Evolutionary conservation across 441 rosid species (phyloP).

Genomic region (Raphanus hybrid): DNA sequence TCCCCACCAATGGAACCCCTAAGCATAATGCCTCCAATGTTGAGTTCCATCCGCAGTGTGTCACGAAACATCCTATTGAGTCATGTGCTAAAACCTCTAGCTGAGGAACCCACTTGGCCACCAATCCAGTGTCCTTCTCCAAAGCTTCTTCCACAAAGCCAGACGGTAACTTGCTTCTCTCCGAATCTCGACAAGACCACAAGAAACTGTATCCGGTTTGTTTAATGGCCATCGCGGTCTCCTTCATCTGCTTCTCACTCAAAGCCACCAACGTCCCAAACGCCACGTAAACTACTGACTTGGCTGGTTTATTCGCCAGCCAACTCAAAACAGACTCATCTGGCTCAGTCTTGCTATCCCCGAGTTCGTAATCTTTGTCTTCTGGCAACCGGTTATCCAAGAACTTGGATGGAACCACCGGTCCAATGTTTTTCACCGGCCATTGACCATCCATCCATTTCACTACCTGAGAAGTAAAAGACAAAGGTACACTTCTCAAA

Average conservation of each 20-base stretch:
- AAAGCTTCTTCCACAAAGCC: constrained; percentile 45
- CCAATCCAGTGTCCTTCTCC: constrained; percentile 44
- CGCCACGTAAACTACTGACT: constrained; percentile 57
- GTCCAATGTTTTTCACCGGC: constrained; percentile 56
- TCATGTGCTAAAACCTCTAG: constrained; percentile 55
- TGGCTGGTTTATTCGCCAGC: constrained; percentile 45
- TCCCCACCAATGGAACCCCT: constrained; percentile 65
- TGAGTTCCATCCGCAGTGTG: constrained; percentile 78
- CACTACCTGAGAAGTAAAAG: constrained; percentile 35
- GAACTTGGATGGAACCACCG: constrained; percentile 55
- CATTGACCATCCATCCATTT: constrained; percentile 48
- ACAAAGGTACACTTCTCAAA: not conserved
- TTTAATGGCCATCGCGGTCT: constrained; percentile 50
- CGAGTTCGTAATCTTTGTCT: constrained; percentile 56
- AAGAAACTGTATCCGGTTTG: constrained; percentile 48
- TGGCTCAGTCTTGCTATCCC: constrained; percentile 43
- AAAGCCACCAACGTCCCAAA: constrained; percentile 57
- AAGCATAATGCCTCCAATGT: constrained; percentile 55
- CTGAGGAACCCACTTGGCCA: constrained; percentile 60
- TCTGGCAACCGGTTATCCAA: constrained; percentile 51
- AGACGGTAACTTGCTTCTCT: constrained; percentile 48
- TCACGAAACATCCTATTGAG: constrained; percentile 61
- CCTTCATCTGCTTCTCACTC: constrained; percentile 54
- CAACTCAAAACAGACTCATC: constrained; percentile 43
- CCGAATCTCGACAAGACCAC: constrained; percentile 61